Base-by-base conservation (phyloP, 1,284 basidiomycete species). In the Mycocalia duriaeana region DNA sequence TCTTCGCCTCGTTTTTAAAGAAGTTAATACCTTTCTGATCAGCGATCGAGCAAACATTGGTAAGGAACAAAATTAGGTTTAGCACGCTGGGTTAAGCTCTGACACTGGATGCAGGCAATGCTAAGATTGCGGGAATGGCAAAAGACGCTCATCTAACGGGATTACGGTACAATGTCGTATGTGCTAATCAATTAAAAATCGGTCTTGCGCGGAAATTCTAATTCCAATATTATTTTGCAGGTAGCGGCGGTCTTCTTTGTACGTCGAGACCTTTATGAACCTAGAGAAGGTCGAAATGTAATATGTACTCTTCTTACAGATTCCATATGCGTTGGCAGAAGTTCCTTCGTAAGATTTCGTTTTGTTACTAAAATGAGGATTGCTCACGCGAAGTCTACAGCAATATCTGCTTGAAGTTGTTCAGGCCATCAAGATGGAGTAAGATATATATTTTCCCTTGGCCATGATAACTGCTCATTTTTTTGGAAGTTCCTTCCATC, bases 211-310 rank as follows among this genome's bases (percentile, higher is more conserved):
- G n/a, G n/a, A n/a, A n/a, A n/a, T n/a, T n/a, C n/a, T n/a, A n/a
- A n/a, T n/a, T n/a, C n/a, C n/a, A n/a, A n/a, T n/a, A n/a, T n/a
- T n/a, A n/a, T n/a, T n/a, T 19, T 25, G 37, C 45, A 67, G 66
- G 65, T 73, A 45, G 70, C 73, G 13, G 75, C 73, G 3, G 71
- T 74, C 22, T 76, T 77, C 52, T 76, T 75, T 44, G 74, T 76
- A 43, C 19, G 74, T 54, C 20, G 19, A 37, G 11, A 1, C n/a
- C n/a, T n/a, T n/a, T n/a, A n/a, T n/a, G n/a, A n/a, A n/a, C n/a
- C n/a, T n/a, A n/a, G n/a, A n/a, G n/a, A n/a, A n/a, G n/a, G n/a
- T n/a, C n/a, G n/a, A n/a, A n/a, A n/a, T n/a, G n/a, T n/a, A n/a
- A n/a, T n/a, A n/a, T n/a, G n/a, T n/a, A 28, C 26, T 23, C 31